phyloP scores from a whole-genome alignment of 768 basidiomycete species.

The Agaricus subrufescens region DNA sequence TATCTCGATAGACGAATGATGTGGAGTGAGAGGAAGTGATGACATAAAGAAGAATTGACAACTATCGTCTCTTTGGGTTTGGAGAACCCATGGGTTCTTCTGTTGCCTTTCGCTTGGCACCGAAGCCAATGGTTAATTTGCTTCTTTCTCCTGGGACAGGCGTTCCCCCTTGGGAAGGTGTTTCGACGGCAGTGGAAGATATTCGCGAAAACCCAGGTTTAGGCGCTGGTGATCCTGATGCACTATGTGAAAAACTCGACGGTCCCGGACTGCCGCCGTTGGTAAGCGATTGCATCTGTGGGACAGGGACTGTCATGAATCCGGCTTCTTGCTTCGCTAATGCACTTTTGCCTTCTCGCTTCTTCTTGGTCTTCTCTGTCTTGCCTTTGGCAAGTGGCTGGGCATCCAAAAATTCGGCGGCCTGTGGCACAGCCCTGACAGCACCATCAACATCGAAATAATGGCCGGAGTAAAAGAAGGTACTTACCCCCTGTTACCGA shows the following conservation, averaged over 20 bases:
- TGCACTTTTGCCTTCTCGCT: conserved; percentile 62
- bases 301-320: conserved; percentile 71
- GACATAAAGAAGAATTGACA: not conserved
- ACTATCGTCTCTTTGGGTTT: conserved; percentile 53
- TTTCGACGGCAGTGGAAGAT: conserved; percentile 46
- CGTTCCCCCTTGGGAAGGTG: conserved; percentile 49
- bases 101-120: conserved; percentile 73
- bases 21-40: not conserved
- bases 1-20: not conserved
- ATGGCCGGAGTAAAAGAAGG: not conserved
- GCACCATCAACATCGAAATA: conserved; percentile 7
- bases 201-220: conserved; percentile 78
- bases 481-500: conserved; percentile 86
- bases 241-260: conserved; percentile 20
- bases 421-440: conserved; percentile 80
- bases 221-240: conserved; percentile 61
- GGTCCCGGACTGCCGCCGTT: conserved; percentile 47
- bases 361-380: conserved; percentile 77
- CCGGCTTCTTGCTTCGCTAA: conserved; percentile 47
- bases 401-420: conserved; percentile 72
- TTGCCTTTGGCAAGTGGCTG: conserved; percentile 81
- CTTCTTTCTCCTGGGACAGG: conserved; percentile 61
- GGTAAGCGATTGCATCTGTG: conserved; percentile 33
- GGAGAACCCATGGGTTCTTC: conserved; percentile 68
- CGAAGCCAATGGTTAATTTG: conserved; percentile 75